These are phyloP conservation scores for Rugosomyces carneus DNA, from an alignment of 1,284 basidiomycete genomes.

Conservation along the genomic window DNA sequence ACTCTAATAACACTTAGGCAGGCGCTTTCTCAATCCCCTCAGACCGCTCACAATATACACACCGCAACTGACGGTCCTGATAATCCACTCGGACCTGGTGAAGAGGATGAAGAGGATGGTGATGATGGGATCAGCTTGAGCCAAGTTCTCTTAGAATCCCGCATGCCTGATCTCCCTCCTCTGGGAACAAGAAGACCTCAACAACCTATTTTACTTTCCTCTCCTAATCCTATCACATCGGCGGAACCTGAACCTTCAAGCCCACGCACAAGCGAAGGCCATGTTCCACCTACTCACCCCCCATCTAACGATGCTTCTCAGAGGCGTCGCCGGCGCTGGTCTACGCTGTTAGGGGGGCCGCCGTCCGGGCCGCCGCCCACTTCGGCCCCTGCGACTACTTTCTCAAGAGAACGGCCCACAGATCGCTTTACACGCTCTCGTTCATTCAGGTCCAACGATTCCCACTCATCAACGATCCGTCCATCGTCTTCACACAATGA, in stretches of 20 bases:
- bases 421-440: constrained; percentile 26
- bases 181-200: constrained; percentile 58
- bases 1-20: constrained; percentile 60
- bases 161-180: constrained; percentile 66
- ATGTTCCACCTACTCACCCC: constrained; percentile 20
- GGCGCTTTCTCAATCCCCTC: constrained; percentile 41
- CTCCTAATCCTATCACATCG: constrained; percentile 29
- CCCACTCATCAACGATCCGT: constrained; percentile 23
- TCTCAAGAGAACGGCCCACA: constrained; percentile 17
- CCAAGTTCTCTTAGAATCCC: constrained; percentile 70
- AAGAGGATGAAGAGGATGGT: constrained; percentile 62
- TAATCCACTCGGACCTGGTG: constrained; percentile 39
- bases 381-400: constrained; percentile 12
- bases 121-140: constrained; percentile 64
- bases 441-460: constrained; percentile 31
- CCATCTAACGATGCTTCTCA: constrained; percentile 16
- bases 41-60: constrained; percentile 18
- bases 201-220: constrained; percentile 55
- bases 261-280: constrained; percentile 44
- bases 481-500: constrained; percentile 20
- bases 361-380: constrained; percentile 14
- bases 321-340: constrained; percentile 48
- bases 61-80: constrained; percentile 27
- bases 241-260: constrained; percentile 41
- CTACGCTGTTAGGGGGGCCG: constrained; percentile 32